These are phyloP conservation scores for Rhodotorula babjevae DNA, from an alignment of 768 basidiomycete genomes.

Conservation along the genomic window DNA sequence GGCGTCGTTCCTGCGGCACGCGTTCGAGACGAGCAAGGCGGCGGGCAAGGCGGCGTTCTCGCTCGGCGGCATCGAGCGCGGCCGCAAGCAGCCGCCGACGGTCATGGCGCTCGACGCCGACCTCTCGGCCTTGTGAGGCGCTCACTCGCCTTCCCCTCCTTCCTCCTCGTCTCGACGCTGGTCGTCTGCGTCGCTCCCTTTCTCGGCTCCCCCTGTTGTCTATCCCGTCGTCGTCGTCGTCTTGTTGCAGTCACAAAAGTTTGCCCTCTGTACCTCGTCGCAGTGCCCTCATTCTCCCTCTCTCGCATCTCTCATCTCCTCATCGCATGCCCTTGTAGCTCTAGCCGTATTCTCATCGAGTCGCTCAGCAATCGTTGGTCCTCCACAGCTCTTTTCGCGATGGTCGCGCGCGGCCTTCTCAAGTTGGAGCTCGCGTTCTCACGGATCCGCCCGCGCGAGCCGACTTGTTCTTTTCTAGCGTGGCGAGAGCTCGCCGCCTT, in stretches of 20 bases:
- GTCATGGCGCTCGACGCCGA: not conserved
- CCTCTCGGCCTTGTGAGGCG: not conserved
- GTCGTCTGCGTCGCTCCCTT: too few relatives aligned
- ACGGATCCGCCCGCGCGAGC: too few relatives aligned
- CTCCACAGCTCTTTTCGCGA: not conserved
- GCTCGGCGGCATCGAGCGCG: slow-evolving; percentile 8
- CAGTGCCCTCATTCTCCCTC: too few relatives aligned
- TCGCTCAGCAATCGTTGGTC: not conserved
- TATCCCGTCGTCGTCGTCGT: not conserved
- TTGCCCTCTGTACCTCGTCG: too few relatives aligned
- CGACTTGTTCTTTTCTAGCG: too few relatives aligned
- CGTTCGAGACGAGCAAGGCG: slow-evolving; percentile 18
- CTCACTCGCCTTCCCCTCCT: not conserved
- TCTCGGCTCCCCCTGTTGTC: not conserved
- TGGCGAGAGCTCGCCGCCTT: too few relatives aligned
- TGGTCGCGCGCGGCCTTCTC: too few relatives aligned
- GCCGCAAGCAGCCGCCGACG: not conserved
- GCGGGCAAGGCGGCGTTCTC: slow-evolving; percentile 8
- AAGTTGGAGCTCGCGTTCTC: not conserved
- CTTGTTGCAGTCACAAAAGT: not conserved
- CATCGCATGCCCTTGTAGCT: not conserved
- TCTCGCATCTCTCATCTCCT: too few relatives aligned
- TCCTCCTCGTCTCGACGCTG: not conserved
- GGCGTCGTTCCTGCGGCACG: slow-evolving; percentile 20
- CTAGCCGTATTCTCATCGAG: not conserved